A percentile compares a stretch with the other conserved stretches of the same genome.
These are phyloP conservation scores for Boletus fagicola DNA, from an alignment of 768 basidiomycete species.

Conservation along the genomic window DNA sequence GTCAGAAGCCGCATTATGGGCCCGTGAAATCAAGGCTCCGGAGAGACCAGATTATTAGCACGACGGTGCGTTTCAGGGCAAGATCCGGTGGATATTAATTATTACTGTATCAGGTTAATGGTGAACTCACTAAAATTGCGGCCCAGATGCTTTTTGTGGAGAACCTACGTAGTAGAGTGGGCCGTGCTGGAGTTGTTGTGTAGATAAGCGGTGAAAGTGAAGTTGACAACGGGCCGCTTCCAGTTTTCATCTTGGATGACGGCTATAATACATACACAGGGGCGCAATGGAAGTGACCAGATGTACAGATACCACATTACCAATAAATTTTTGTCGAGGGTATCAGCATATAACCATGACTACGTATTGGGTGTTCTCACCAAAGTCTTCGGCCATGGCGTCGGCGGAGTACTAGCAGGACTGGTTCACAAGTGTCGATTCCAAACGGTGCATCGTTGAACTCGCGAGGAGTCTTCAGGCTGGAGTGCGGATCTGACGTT, in stretches of 20 bases:
- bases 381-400: not conserved
- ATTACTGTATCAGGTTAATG: constrained; percentile 3
- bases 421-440: not conserved
- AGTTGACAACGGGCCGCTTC: not conserved
- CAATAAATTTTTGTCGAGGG: not conserved
- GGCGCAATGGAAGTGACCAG: not conserved
- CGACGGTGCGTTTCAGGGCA: constrained; percentile 18
- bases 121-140: not conserved
- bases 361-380: constrained; percentile 9
- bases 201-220: not conserved
- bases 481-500: not conserved
- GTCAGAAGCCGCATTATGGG: not conserved
- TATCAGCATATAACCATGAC: constrained; percentile 22
- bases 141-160: not conserved
- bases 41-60: not conserved
- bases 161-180: not conserved
- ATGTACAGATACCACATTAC: not conserved
- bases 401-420: not conserved
- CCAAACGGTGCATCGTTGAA: not conserved
- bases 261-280: not conserved
- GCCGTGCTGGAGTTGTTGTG: not conserved
- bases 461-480: not conserved
- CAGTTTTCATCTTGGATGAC: not conserved
- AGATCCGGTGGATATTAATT: constrained; percentile 11
- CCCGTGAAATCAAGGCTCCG: constrained; percentile 5